A percentile compares a stretch with the other conserved stretches of the same genome.
Evolutionary conservation across 1,284 basidiomycete genomes (phyloP).

Genomic region (Salmacisia buchloeana): DNA sequence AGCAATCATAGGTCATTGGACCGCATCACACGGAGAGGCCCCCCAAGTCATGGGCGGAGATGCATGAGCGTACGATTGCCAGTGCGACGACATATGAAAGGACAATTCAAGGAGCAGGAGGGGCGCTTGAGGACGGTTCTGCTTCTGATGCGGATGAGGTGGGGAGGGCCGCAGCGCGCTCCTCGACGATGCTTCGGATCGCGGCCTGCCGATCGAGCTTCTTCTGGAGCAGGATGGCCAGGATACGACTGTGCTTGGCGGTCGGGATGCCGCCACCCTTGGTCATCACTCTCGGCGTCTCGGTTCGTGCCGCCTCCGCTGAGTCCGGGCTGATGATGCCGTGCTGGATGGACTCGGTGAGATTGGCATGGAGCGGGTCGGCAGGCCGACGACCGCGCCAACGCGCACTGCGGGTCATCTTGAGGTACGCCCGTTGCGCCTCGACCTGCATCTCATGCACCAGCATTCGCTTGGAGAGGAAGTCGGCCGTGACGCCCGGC

Average conservation of each 20-base stretch:
- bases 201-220: constrained; percentile 1
- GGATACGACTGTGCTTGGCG: constrained; percentile 5
- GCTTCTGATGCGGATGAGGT: no score
- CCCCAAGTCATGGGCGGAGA: no score
- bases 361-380: neutral
- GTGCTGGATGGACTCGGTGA: neutral
- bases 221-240: neutral
- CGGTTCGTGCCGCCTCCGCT: neutral
- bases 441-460: constrained; percentile 36
- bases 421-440: constrained; percentile 28
- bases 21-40: no score
- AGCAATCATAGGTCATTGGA: no score
- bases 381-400: constrained; percentile 22
- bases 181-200: constrained; percentile 3
- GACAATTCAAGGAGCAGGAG: no score
- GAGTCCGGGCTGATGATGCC: neutral
- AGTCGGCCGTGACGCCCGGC: constrained; percentile 36
- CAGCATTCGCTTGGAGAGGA: constrained; percentile 29
- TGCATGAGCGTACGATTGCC: no score
- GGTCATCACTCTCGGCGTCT: neutral
- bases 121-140: no score
- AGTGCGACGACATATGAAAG: no score
- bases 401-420: constrained; percentile 36
- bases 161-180: neutral
- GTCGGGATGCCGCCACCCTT: constrained; percentile 7